phyloP scores from a whole-genome alignment of 495 filamentous ascomycete species.

The Chaetomium cochliodes region DNA sequence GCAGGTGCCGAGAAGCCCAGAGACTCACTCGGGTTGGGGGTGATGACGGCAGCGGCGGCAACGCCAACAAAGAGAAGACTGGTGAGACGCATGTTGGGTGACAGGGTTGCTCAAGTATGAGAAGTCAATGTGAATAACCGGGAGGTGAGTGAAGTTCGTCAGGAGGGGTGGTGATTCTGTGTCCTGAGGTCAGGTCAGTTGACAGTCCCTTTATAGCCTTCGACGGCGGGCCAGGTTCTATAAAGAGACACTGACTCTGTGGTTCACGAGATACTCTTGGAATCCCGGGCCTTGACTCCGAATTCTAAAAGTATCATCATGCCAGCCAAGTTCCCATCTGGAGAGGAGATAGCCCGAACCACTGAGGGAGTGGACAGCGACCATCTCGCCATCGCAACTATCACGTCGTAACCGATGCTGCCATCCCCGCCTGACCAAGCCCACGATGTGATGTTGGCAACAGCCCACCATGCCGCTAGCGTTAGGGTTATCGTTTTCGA shows the following conservation, averaged over 20 bases:
- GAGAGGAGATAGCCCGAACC: not conserved
- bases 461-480: too few relatives aligned
- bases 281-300: not conserved
- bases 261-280: not conserved
- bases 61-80: slow-evolving; percentile 24
- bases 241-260: not conserved
- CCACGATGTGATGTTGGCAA: slow-evolving; percentile 2
- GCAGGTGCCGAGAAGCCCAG: slow-evolving; percentile 12
- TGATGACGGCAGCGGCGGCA: slow-evolving; percentile 21
- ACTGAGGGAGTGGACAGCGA: not conserved
- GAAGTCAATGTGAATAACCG: not conserved
- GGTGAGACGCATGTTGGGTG: slow-evolving; percentile 29
- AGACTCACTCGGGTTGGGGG: not conserved
- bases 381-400: not conserved
- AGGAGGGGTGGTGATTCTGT: not conserved
- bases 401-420: slow-evolving; percentile 19
- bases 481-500: not conserved
- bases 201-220: slow-evolving; percentile 1
- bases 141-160: not conserved
- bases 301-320: not conserved
- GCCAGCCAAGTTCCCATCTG: not conserved
- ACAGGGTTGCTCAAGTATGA: slow-evolving; percentile 1
- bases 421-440: slow-evolving; percentile 3
- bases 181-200: not conserved
- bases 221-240: not conserved